Evolutionary conservation across 139 green algal genomes (phyloP).

Genomic region (Nannochloris sp.): DNA sequence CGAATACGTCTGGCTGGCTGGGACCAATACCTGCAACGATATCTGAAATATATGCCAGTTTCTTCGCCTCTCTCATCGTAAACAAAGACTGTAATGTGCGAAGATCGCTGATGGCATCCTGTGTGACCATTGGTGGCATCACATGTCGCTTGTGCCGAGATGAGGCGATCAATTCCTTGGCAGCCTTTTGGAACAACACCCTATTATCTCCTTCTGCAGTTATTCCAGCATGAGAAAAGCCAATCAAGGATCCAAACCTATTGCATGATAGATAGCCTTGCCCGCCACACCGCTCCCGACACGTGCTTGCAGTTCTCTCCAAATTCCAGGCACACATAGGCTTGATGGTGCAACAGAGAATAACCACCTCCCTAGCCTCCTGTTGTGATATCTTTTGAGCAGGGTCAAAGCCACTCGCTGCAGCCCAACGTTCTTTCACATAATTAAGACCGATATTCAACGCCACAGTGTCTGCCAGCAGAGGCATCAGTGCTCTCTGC

Average conservation of each 20-base stretch:
- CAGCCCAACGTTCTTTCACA: conserved; percentile 61
- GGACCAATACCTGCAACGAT: conserved; percentile 26
- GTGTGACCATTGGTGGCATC: conserved; percentile 9
- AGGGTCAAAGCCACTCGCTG: conserved; percentile 58
- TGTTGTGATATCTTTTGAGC: conserved; percentile 31
- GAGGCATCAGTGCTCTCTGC: conserved; percentile 70
- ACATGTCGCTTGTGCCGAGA: conserved; percentile 8
- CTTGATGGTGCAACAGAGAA: conserved; percentile 90
- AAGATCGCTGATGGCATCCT: conserved; percentile 15
- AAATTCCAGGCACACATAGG: conserved; percentile 82
- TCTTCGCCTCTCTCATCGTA: conserved; percentile 41
- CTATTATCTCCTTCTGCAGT: conserved; percentile 91
- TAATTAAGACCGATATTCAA: conserved; percentile 79
- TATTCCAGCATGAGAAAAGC: conserved; percentile 84
- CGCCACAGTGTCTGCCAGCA: conserved; percentile 70
- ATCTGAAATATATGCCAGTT: conserved; percentile 45
- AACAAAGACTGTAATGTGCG: conserved; percentile 34
- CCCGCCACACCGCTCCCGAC: conserved; percentile 55
- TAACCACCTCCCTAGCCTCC: conserved; percentile 56
- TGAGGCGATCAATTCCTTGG: conserved; percentile 40
- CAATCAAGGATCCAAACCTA: conserved; percentile 75
- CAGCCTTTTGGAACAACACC: conserved; percentile 71
- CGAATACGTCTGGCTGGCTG: conserved; percentile 48
- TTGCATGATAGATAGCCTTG: conserved; percentile 80
- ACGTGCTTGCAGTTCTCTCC: conserved; percentile 44